A percentile compares a stretch with the other conserved stretches of the same genome.
These are phyloP conservation scores for Venturiaceae sp. DNA, from an alignment of 2,329 filamentous ascomycete genomes.

Conservation along the genomic window DNA sequence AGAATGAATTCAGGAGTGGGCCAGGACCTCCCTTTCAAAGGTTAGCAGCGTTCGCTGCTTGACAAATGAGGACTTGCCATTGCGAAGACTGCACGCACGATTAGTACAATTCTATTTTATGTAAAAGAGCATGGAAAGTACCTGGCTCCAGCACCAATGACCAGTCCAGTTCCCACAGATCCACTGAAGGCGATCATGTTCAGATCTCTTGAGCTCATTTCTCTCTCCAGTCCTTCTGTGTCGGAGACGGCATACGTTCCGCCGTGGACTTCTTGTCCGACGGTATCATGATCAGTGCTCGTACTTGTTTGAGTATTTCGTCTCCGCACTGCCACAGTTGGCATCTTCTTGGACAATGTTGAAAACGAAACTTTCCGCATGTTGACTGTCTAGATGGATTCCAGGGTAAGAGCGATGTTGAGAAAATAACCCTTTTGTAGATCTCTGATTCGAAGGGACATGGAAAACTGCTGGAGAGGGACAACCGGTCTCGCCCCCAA, in stretches of 20 bases:
- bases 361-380: neutral
- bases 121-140: neutral
- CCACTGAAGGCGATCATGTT: slow-evolving; percentile 9
- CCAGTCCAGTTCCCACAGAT: slow-evolving; percentile 9
- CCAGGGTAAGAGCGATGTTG: neutral
- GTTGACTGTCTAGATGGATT: neutral
- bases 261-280: neutral
- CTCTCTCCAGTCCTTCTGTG: neutral
- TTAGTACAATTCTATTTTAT: neutral
- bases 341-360: neutral
- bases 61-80: neutral
- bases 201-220: neutral
- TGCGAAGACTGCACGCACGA: neutral
- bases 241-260: neutral
- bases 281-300: neutral
- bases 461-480: neutral
- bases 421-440: neutral
- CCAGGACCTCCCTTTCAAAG: slow-evolving; percentile 6
- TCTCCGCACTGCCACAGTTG: neutral
- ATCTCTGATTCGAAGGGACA: neutral
- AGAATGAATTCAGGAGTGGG: neutral
- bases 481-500: neutral
- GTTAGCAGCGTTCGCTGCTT: neutral
- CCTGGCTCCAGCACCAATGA: slow-evolving; percentile 10
- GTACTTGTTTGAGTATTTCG: neutral